These are phyloP conservation scores for Panaeolus cyanescens DNA, from an alignment of 768 basidiomycete genomes.

Conservation along the genomic window DNA sequence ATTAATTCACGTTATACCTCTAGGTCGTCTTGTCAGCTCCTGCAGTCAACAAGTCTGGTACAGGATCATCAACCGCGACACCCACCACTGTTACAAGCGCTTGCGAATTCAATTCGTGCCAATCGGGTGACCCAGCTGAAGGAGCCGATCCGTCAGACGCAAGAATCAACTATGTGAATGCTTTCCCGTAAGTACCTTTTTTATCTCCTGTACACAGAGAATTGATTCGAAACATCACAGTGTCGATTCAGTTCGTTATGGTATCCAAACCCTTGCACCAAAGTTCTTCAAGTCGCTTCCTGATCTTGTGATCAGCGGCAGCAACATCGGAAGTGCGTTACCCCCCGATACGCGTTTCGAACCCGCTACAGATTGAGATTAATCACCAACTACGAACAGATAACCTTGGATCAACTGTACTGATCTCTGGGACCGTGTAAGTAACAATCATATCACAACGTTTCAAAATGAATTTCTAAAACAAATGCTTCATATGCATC, in stretches of 20 bases:
- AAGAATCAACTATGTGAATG: constrained; percentile 44
- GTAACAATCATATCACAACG: constrained; percentile 9
- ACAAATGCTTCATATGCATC: neutral
- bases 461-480: neutral
- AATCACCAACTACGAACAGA: constrained; percentile 11
- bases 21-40: constrained; percentile 47
- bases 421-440: constrained; percentile 38
- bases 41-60: constrained; percentile 43
- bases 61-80: constrained; percentile 34
- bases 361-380: neutral
- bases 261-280: constrained; percentile 39
- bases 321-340: constrained; percentile 32
- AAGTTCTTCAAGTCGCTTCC: constrained; percentile 32
- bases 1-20: neutral
- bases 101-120: constrained; percentile 46
- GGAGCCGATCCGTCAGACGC: constrained; percentile 37
- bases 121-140: constrained; percentile 37
- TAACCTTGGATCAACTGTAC: constrained; percentile 27
- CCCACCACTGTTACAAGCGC: constrained; percentile 29
- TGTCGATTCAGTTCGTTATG: constrained; percentile 37
- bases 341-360: too few relatives aligned
- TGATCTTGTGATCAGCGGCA: constrained; percentile 39
- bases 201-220: neutral
- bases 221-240: constrained; percentile 16
- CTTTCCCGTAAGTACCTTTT: constrained; percentile 35